Evolutionary conservation across 2,329 filamentous ascomycete species (phyloP).

Genomic region (Aplosporella prunicola): DNA sequence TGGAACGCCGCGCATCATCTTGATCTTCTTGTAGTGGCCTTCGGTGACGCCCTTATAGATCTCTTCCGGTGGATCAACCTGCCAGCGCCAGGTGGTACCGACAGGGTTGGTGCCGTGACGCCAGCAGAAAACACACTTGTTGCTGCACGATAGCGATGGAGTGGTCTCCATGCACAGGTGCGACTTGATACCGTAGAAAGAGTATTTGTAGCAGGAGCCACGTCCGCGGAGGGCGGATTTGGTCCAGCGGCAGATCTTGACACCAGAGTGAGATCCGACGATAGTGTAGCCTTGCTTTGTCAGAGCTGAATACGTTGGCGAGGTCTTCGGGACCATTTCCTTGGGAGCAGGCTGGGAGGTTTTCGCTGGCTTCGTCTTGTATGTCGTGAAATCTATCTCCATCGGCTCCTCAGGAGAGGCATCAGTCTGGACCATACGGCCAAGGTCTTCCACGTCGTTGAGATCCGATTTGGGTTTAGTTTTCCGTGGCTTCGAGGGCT

Average conservation of each 20-base stretch:
- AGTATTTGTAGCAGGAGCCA: constrained; percentile 95
- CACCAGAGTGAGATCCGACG: constrained; percentile 87
- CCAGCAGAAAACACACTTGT: constrained; percentile 99
- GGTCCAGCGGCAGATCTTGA: constrained; percentile 98
- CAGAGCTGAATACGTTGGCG: constrained; percentile 77
- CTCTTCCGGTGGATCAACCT: constrained; percentile 79
- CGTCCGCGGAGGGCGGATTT: constrained; percentile 90
- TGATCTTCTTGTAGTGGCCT: constrained; percentile 94
- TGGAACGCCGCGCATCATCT: constrained; percentile 88
- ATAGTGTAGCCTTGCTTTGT: constrained; percentile 97
- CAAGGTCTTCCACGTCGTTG: constrained; percentile 79
- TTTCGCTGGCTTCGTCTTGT: constrained; percentile 44
- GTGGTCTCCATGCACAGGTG: constrained; percentile 99
- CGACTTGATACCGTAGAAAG: constrained; percentile 92
- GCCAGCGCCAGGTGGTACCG: constrained; percentile 93
- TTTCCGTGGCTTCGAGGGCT: constrained; percentile 26
- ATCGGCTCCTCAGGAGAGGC: constrained; percentile 38
- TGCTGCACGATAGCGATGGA: constrained; percentile 87
- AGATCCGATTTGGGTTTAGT: constrained; percentile 38
- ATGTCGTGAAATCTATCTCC: constrained; percentile 80
- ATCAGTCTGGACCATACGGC: constrained; percentile 43
- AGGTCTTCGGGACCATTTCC: constrained; percentile 89
- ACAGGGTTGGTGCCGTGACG: constrained; percentile 95
- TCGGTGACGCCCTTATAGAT: constrained; percentile 88
- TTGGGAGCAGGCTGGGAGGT: constrained; percentile 45